A percentile compares a stretch with the other conserved stretches of the same genome.
Evolutionary conservation across 495 filamentous ascomycete genomes (phyloP).

Genomic region (Penicillium chermesinum): DNA sequence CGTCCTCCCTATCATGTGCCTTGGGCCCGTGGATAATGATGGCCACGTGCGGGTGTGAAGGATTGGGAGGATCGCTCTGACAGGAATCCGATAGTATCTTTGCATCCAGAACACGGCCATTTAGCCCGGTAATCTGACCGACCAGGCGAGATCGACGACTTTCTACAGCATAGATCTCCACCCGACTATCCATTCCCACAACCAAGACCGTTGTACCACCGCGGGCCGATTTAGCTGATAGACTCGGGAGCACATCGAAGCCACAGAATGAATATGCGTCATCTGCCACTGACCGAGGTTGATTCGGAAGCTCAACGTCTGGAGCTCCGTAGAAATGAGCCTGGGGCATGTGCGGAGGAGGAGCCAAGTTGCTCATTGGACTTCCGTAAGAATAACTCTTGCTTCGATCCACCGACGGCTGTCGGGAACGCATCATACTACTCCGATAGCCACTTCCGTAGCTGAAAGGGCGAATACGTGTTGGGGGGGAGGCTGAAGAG

Average conservation of each 20-base stretch:
- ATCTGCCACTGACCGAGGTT: conserved; percentile 35
- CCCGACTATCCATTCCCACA: conserved; percentile 66
- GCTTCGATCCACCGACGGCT: conserved; percentile 36
- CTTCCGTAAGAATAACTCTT: conserved; percentile 44
- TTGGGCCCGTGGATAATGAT: conserved; percentile 71
- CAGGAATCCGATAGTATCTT: conserved; percentile 65
- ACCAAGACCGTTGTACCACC: conserved; percentile 64
- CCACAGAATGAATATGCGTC: conserved; percentile 70
- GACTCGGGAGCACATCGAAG: conserved; percentile 63
- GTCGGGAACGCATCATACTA: conserved; percentile 32
- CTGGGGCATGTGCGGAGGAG: conserved; percentile 76
- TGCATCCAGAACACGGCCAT: conserved; percentile 74
- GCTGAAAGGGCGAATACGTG: conserved; percentile 40
- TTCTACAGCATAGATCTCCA: conserved; percentile 67
- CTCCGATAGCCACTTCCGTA: conserved; percentile 40
- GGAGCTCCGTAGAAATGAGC: conserved; percentile 62
- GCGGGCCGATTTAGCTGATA: conserved; percentile 40
- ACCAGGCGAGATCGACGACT: conserved; percentile 60
- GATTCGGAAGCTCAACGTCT: conserved; percentile 43
- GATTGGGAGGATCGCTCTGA: conserved; percentile 33
- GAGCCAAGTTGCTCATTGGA: conserved; percentile 48
- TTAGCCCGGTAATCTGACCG: conserved; percentile 65
- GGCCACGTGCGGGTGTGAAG: conserved; percentile 60
- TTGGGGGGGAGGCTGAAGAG: conserved; percentile 46
- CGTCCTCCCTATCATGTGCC: conserved; percentile 36